These are phyloP conservation scores for Phytopythium boreale DNA, from an alignment of 352 stramenopile genomes.

Conservation along the genomic window DNA sequence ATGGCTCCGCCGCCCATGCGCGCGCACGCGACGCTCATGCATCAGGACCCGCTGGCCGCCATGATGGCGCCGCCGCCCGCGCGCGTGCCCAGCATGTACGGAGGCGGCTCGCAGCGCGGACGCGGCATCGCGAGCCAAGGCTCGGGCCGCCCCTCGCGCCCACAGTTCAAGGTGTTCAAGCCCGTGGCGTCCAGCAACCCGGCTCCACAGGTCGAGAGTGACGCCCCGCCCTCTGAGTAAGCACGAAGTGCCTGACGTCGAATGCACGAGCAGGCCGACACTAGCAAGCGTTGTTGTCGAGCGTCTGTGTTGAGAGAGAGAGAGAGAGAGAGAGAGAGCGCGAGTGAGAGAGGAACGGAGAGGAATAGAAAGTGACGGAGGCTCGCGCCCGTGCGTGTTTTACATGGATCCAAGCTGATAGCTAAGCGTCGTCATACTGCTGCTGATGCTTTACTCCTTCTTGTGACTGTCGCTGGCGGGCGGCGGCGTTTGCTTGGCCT, in stretches of 20 bases:
- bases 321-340: no score
- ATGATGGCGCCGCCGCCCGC: constrained; percentile 82
- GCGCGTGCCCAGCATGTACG: constrained; percentile 31
- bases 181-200: constrained; percentile 29
- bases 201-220: constrained; percentile 15
- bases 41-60: constrained; percentile 75
- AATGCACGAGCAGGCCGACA: no score
- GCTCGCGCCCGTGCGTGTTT: not conserved
- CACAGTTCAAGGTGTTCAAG: constrained; percentile 89
- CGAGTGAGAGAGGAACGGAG: no score
- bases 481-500: constrained; percentile 8
- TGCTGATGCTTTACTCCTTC: not conserved
- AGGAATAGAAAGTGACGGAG: constrained; percentile 1
- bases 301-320: not conserved
- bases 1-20: constrained; percentile 77
- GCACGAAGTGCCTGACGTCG: not conserved
- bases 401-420: not conserved
- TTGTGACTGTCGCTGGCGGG: not conserved
- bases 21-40: constrained; percentile 58
- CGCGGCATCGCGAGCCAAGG: not conserved
- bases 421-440: not conserved
- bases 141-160: constrained; percentile 40
- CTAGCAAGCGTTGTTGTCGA: no score
- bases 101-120: constrained; percentile 22
- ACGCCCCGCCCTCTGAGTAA: not conserved